Evolutionary conservation across 768 basidiomycete species (phyloP), one percentile per base, ranked within the genome.

Genomic region (Trichaptum fuscoviolaceum): DNA sequence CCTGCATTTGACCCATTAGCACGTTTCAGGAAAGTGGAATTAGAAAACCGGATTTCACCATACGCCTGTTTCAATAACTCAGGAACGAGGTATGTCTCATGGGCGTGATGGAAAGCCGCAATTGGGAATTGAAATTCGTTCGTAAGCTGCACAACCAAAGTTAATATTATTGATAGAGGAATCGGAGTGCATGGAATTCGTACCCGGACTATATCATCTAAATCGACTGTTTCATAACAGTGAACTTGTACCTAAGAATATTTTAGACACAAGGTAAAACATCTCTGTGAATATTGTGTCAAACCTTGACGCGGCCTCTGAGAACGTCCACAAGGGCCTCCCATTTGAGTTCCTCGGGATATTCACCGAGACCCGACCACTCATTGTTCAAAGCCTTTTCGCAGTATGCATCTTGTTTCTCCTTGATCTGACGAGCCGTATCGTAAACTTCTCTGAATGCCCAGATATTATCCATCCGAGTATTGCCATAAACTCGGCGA

Each of bases 71-170:
- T 96, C 68, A 98, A 77, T 4, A 90, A 77, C 25, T 87, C 86
- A 0, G 95, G 92, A 25, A 95, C 90, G n/a, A 97, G 83, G 77
- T 93, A 97, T 1, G 93, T 87, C 74, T 96, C 94, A 65, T 93
- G 88, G 8, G 94, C 95, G 72, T 93, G 90, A 71, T 95, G 93
- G 73, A 95, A 87, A 7, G 92, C 89, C 7, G 90, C 85, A 30
- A 95, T 81, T 1, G 87, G 83, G 73, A 94, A 95, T 70, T 93
- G 79, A 81, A 96, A 98, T 76, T 97, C 95, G 73, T 96, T 92
- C 36, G 92, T 87, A 63, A 97, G 82, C 86, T 95, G 23, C 1
- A 25, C 4, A 24, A 9, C 15, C 9, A 17, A 18, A 25, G 30
- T 27, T 30, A 18, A 24, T 34, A 34, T 12, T 6, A 42, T 20